Base-by-base conservation (phyloP, 768 basidiomycete species). In the Trametes punicea region DNA sequence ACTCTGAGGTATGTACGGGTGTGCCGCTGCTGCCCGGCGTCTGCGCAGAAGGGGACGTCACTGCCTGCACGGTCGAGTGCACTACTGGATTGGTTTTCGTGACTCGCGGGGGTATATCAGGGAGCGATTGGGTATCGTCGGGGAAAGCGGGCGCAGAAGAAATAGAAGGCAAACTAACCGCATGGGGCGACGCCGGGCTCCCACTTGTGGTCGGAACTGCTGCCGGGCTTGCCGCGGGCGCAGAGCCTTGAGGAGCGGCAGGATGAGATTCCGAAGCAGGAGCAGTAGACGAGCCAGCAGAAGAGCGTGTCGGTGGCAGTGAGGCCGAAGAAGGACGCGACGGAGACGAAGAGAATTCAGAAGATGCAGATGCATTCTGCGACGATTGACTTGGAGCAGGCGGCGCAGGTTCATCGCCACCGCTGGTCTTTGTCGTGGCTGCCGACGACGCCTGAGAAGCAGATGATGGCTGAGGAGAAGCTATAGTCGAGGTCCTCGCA, bases 101-200 rank as follows among this genome's bases (percentile, higher is more conserved):
- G 36, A 36, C 16, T 23, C 52, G 40, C 21, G 46, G 48, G 52
- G 51, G 57, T 54, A 50, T 54, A 26, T 20, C 26, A 46, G 52
- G 36, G 36, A 34, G 3, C n/a, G 47, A 45, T n/a, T 20, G 57
- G 41, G 52, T 52, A 48, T 54, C 33, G 46, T 45, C 47, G 52
- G 26, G 47, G 46, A 39, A 42, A 34, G 42, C 23, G 36, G 44
- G 49, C 31, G 46, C 34, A 36, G 34, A 42, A 53, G 47, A 39
- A n/a, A 36, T 15, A 30, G 58, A 55, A 54, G 34, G 44, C 52
- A 53, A 60, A 60, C 58, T 60, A n/a, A 60, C 58, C 58, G 49
- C 58, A 16, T 55, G 58, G 39, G 20, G 15, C 9, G 54, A 55
- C 2, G 54, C 39, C 25, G 39, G 46, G 20, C 29, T 26, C 5